Base-by-base conservation (phyloP, 2,329 filamentous ascomycete genomes). In the Arthrinium phaeospermum region DNA sequence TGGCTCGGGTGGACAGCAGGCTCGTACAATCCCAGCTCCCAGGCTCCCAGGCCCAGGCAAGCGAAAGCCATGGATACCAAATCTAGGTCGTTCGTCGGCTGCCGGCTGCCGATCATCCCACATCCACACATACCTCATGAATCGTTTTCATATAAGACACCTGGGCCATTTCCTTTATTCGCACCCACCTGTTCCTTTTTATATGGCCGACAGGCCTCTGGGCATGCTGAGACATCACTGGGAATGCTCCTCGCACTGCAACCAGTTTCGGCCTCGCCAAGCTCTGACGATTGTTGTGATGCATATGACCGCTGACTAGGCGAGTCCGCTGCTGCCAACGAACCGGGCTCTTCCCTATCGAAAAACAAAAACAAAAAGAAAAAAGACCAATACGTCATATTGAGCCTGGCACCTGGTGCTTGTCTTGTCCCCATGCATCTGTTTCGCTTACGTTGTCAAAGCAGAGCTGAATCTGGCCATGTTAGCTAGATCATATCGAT, bases 101-200 rank as follows among this genome's bases (percentile, higher is more conserved):
- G 34, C 57, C 57, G 34, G 57, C 57, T 64, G 57, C 57, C 57
- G 57, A 41, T 64, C 57, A 37, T 64, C 34, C 34, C 57, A 41
- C 57, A 57, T 22, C 27, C 30, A 30, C 16, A 61, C 30, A 61
- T 64, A 34, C 34, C 57, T 64, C 34, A n/a, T 61, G 12, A 34
- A 34, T 30, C 51, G 51, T 34, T 57, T 57, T 57, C 51, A 37
- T 61, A 61, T 61, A 22, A 61, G 57, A 64, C 34, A 64, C 19
- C 30, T 64, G 34, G 57, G 22, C 34, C 57, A 24, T 57, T 37
- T 37, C n/a, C 34, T 64, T 64, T 41, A 41, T 41, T 41, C 57
- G 57, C 30, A 24, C 16, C 19, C 30, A 34, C 8, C 4, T 10
- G n/a, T 64, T 37, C 34, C 13, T 64, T 34, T 41, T 64, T 41